A percentile compares a stretch with the other conserved stretches of the same genome.
Conservation (phyloP, 108 stramenopile species). For the Cyclotella choctawhatcheeana region DNA sequence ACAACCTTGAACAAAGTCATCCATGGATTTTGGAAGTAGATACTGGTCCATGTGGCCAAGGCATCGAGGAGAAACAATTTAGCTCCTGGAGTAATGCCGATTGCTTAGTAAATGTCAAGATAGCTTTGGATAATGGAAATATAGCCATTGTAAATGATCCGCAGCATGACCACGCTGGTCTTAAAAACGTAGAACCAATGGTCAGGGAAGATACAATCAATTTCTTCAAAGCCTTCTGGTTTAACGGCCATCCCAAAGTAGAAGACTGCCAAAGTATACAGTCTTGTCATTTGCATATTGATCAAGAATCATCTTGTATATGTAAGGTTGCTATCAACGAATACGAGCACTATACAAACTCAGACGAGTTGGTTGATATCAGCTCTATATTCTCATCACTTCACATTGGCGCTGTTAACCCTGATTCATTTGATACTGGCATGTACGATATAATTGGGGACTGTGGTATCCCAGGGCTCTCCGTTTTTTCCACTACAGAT, state of each 20-base stretch:
- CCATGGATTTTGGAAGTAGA: slow-evolving; percentile 9
- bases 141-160: slow-evolving; percentile 60
- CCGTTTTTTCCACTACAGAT: slow-evolving; percentile 14
- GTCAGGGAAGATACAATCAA: slow-evolving; percentile 19
- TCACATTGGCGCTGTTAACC: slow-evolving; percentile 33
- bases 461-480: slow-evolving; percentile 19
- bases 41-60: slow-evolving; percentile 4
- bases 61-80: slow-evolving; percentile 16
- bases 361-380: neutral
- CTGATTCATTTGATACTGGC: slow-evolving; percentile 22
- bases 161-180: slow-evolving; percentile 19
- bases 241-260: slow-evolving; percentile 14
- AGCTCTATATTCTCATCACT: neutral
- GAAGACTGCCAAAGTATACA: slow-evolving; percentile 9
- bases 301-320: slow-evolving; percentile 15
- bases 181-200: slow-evolving; percentile 24
- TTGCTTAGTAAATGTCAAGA: slow-evolving; percentile 28
- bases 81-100: slow-evolving; percentile 35
- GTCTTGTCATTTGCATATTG: neutral
- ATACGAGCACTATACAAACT: neutral
- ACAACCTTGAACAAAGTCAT: slow-evolving; percentile 7
- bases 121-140: slow-evolving; percentile 41
- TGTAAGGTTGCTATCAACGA: slow-evolving; percentile 4
- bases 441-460: slow-evolving; percentile 12
- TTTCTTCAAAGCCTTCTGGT: slow-evolving; percentile 26